phyloP scores from a whole-genome alignment of 1,284 basidiomycete species.

The Tausonia pullulans region DNA sequence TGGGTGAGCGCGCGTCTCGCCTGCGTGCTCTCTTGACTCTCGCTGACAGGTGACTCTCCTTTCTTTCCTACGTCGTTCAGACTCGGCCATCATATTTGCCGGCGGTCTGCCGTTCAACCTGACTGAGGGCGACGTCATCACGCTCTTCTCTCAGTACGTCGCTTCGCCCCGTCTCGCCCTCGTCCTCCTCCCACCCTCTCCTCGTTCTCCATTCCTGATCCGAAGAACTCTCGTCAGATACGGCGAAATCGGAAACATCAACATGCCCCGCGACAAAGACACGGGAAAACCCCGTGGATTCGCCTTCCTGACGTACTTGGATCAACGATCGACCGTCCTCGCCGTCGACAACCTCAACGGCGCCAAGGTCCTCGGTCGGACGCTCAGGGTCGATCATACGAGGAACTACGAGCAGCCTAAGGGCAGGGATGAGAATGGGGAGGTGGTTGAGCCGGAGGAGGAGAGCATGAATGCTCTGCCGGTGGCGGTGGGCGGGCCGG shows the following conservation, averaged over 20 bases:
- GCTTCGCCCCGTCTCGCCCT: background rate
- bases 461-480: slow-evolving; percentile 77
- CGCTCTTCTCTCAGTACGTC: slow-evolving; percentile 91
- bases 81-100: slow-evolving; percentile 89
- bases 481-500: slow-evolving; percentile 49
- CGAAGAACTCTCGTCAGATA: slow-evolving; percentile 45
- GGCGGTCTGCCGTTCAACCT: slow-evolving; percentile 76
- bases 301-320: slow-evolving; percentile 97
- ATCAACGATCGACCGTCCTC: slow-evolving; percentile 88
- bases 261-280: slow-evolving; percentile 82
- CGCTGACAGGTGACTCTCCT: background rate
- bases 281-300: slow-evolving; percentile 85
- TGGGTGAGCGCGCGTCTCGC: slow-evolving; percentile 26
- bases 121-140: slow-evolving; percentile 95
- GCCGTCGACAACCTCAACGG: slow-evolving; percentile 99
- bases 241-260: slow-evolving; percentile 89
- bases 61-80: slow-evolving; percentile 33
- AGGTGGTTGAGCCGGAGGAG: slow-evolving; percentile 73
- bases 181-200: background rate
- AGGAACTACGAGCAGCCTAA: slow-evolving; percentile 77
- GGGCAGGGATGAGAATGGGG: slow-evolving; percentile 58
- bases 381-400: slow-evolving; percentile 83
- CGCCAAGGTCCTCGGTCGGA: slow-evolving; percentile 72
- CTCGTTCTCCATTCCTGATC: background rate
- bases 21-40: background rate